Percentiles rank a stretch among this genome's conserved stretches.
These are phyloP conservation scores for Cryphonectria parasitica DNA, from an alignment of 2,329 filamentous ascomycete genomes.

Conservation along the genomic window DNA sequence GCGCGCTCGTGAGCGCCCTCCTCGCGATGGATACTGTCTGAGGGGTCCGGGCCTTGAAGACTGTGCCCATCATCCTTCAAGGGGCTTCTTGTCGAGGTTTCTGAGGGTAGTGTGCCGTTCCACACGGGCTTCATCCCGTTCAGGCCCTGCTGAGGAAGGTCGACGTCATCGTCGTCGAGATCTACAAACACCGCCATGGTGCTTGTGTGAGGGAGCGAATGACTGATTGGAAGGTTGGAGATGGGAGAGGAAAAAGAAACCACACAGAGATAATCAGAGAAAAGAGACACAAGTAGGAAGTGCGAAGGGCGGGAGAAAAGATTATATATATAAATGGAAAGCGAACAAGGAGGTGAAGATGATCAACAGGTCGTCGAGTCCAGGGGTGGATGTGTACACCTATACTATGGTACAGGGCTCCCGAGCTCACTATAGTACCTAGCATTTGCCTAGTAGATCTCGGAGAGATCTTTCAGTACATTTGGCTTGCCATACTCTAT, in stretches of 20 bases:
- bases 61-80: neutral
- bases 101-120: conserved; percentile 31
- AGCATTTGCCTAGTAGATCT: neutral
- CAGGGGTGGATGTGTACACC: neutral
- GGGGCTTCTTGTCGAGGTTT: conserved; percentile 9
- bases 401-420: neutral
- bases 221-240: neutral
- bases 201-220: neutral
- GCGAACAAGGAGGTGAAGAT: conserved; percentile 2
- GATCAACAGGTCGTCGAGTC: neutral
- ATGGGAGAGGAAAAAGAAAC: neutral
- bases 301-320: neutral
- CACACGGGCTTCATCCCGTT: conserved; percentile 35
- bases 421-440: neutral
- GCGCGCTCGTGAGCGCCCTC: conserved; percentile 32
- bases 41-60: neutral
- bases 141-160: conserved; percentile 33
- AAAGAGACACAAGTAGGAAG: neutral
- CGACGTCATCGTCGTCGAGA: conserved; percentile 38
- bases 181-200: conserved; percentile 42
- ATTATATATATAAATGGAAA: neutral
- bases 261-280: neutral
- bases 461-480: neutral
- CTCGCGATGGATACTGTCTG: conserved; percentile 28
- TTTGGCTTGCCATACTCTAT: neutral